Base-by-base conservation (phyloP, 768 basidiomycete species). In the Termitomyces titanicus region DNA sequence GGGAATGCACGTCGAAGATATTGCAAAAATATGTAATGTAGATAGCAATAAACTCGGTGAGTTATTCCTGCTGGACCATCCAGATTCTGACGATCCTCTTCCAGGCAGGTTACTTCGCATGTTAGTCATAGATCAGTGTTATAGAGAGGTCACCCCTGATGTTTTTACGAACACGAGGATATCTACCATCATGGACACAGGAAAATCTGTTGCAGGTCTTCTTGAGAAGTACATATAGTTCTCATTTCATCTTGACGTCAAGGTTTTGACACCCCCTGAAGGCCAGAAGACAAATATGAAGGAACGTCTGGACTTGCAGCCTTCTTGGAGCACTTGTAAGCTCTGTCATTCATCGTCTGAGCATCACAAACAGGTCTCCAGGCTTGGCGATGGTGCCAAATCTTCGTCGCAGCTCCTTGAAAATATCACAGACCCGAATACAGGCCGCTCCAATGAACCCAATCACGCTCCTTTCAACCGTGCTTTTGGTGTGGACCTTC, bases 1-100 rank as follows among this genome's bases (percentile, higher is more conserved):
- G 72, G 74, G 74, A 1, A 51, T 74, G 15, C 76, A 78, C 35
- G 66, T 72, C 18, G 57, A 67, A 3, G 71, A 74, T 3, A 74
- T 77, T 39, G 72, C 68, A 7, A 63, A 59, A 24, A 66, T 64
- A 31, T 68, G 64, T 48, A 56, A 61, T 13, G 60, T 72, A n/a
- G 68, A 76, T 47, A 51, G 65, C 4, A 51, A 57, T n/a, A 74
- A 74, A 55, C 59, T 77, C 15, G 70, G 76, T 75, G 48, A 31
- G 64, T 51, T 5, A 18, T 35, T 17, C 29, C 7, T 18, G 45
- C 27, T 2, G 39, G 18, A n/a, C 15, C 25, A 10, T 20, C 20
- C 44, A 29, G 29, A 29, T 29, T 9, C n/a, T 44, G 42, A 44
- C 42, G 18, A 9, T 25, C 20, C 48, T 15, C 7, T 24, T 24